Base-by-base conservation (phyloP, 306 rosid genomes). In the Pachyrhizus erosus region DNA sequence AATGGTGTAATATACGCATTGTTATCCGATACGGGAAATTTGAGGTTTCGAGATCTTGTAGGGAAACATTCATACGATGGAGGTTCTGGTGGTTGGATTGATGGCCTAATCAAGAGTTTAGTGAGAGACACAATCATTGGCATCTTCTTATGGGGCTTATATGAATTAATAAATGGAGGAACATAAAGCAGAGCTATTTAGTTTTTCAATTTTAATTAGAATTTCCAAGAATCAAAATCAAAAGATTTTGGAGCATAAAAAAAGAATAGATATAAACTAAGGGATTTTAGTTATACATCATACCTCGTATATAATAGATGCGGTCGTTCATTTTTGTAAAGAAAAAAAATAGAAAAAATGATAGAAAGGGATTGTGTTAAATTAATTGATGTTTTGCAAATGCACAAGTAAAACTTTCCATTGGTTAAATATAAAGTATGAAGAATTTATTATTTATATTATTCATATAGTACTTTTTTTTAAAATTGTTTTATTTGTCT, bases 1-100 rank as follows among this genome's bases (percentile, higher is more conserved):
- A 96, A 92, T 33, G 97, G 98, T 24, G 96, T 96, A 14, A 81
- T 96, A 79, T 88, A 93, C 49, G 83, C 96, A 33, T 70, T 93
- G 40, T 57, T 91, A 66, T 90, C 96, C 1, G 94, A 91, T 79
- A 91, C 77, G 0, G 97, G 96, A 34, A 77, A 89, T 81, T 72
- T 92, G 72, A 87, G 93, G 55, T 96, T 96, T 83, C 76, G 94
- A 64, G 96, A 96, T 60, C 90, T 96, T 73, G 91, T 78, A 0
- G 98, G 94, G 5, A 87, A 85, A 83, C 86, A 80, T 43, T 42
- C 90, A 21, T 58, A 81, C 9, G 58, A 27, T 65, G 84, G 45
- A 27, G 80, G 58, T 45, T 80, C 87, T 27, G 74, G 31, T 65
- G 78, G 84, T 52, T 91, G 89, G 88, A 34, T 90, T 43, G 66